Percentiles rank a stretch among this genome's conserved stretches.
phyloP scores from a whole-genome alignment of 192 early-diverging fungal species.

The Backusella australiensis region DNA sequence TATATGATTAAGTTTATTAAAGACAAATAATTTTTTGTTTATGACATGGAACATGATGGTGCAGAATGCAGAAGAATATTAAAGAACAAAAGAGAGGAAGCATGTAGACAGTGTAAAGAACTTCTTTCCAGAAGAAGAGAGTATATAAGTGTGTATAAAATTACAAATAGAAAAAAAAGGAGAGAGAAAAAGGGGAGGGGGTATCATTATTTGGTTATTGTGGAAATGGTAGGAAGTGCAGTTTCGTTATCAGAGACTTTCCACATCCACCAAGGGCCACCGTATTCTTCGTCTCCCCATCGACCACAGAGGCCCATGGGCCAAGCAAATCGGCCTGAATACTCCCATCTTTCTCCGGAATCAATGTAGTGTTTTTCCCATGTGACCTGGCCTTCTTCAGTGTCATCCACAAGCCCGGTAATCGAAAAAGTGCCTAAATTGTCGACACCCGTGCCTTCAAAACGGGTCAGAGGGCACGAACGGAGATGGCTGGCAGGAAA shows the following conservation, averaged over 20 bases:
- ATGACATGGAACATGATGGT: not conserved
- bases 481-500: constrained; percentile 30
- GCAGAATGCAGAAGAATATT: not conserved
- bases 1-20: not conserved
- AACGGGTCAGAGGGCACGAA: constrained; percentile 26
- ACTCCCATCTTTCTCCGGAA: constrained; percentile 36
- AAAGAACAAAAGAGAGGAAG: constrained; percentile 3
- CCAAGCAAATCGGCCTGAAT: constrained; percentile 33
- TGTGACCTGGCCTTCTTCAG: constrained; percentile 34
- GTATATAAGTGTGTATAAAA: not conserved
- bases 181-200: not conserved
- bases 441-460: constrained; percentile 35
- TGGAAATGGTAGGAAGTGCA: not conserved
- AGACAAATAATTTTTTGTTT: constrained; percentile 2
- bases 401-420: constrained; percentile 31
- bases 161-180: not conserved
- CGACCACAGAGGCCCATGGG: constrained; percentile 35
- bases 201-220: not conserved
- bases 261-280: constrained; percentile 43
- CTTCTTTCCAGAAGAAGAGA: constrained; percentile 11
- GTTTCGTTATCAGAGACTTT: constrained; percentile 18
- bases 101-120: not conserved
- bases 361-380: constrained; percentile 37
- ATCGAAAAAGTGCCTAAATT: constrained; percentile 32
- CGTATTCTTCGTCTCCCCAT: constrained; percentile 40